Evolutionary conservation across 2,329 filamentous ascomycete species (phyloP), one percentile per base, ranked within the genome.

Genomic region (Claviceps digitariae): DNA sequence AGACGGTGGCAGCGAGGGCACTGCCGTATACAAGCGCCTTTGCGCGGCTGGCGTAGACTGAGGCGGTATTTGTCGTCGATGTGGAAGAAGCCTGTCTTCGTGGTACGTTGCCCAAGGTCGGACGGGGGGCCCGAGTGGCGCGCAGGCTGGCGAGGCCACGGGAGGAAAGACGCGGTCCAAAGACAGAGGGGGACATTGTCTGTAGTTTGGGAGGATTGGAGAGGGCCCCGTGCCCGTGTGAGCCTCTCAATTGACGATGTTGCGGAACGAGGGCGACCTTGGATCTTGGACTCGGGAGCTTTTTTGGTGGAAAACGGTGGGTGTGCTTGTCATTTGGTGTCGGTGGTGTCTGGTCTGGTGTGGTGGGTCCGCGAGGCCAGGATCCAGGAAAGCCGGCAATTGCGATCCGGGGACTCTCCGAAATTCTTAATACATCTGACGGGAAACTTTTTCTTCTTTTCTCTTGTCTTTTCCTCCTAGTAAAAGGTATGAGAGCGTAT

Each of bases 11-110:
- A 8, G 69, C 70, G 8, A 76, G 54, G 9, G 69, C 67, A 31
- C 70, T 65, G 48, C 71, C 64, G 56, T 72, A 72, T 23, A 74
- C 56, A 25, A 70, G 56, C 9, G 66, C 63, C 57, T 70, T 74
- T 48, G 66, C 54, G 29, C 64, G 60, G 43, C 67, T 66, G 38
- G 63, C 55, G 29, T 59, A 57, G n/a, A 54, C 54, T 49, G 62
- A 62, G 52, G 59, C 62, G 53, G 59, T 61, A 56, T 61, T 63
- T 46, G 61, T 55, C 20, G 62, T 55, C 20, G 62, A 60, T 38
- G 36, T 38, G 4, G 36, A 38, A 12, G 69, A 70, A 47, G 63
- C 64, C 57, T 64, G 58, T 27, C 36, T 40, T 41, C 67, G 67
- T 54, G 20, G 54, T 62, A 61, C 50, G 62, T 55, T 41, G 20